A percentile compares a stretch with the other conserved stretches of the same genome.
phyloP scores from a whole-genome alignment of 1,284 basidiomycete genomes.

The Stygiomarasmius scandens region DNA sequence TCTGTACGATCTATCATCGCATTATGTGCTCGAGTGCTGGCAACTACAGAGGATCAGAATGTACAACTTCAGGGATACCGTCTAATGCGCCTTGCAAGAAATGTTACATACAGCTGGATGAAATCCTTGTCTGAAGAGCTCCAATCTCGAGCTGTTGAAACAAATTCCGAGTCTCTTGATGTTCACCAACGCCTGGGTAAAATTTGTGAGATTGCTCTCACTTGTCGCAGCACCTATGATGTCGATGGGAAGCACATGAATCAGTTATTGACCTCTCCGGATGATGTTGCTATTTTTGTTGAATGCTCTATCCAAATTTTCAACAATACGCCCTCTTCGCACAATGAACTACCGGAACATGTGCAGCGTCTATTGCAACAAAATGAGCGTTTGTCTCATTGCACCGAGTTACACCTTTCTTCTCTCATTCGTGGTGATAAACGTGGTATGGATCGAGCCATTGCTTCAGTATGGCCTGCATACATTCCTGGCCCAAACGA shows the following conservation, averaged over 20 bases:
- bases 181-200: constrained; percentile 25
- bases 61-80: neutral
- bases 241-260: constrained; percentile 27
- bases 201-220: constrained; percentile 36
- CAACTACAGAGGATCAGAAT: constrained; percentile 19
- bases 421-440: constrained; percentile 1
- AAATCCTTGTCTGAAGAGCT: neutral
- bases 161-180: neutral
- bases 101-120: constrained; percentile 1
- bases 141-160: neutral
- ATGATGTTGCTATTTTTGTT: constrained; percentile 34
- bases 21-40: constrained; percentile 37
- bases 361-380: constrained; percentile 24
- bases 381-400: constrained; percentile 30
- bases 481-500: constrained; percentile 28
- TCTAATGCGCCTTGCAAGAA: neutral
- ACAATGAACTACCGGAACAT: constrained; percentile 12
- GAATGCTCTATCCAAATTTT: constrained; percentile 37
- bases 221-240: constrained; percentile 45
- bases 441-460: constrained; percentile 36
- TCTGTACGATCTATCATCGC: constrained; percentile 39
- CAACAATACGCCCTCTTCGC: constrained; percentile 26
- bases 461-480: constrained; percentile 37
- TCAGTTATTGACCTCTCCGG: constrained; percentile 22
- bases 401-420: constrained; percentile 24